Conservation (phyloP, 2,329 filamentous ascomycete species). For the Fusarium drepaniforme region DNA sequence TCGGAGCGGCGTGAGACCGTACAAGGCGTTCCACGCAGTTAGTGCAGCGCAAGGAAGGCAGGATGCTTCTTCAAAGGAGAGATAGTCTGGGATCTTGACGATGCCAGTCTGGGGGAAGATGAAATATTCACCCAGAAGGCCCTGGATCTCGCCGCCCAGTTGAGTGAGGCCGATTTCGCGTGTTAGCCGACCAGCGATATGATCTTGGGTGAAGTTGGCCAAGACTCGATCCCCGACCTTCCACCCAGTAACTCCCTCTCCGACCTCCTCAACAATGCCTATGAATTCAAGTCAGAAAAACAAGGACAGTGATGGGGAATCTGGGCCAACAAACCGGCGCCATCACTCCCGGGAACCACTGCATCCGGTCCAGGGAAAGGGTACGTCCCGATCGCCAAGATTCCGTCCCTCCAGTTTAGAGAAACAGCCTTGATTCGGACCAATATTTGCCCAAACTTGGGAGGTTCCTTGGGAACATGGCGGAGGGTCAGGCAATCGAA, state of each 20-base stretch:
- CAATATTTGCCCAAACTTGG: constrained; percentile 19
- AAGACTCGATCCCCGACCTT: constrained; percentile 27
- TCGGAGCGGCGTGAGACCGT: constrained; percentile 11
- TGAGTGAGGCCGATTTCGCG: constrained; percentile 21
- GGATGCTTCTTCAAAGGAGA: constrained; percentile 32
- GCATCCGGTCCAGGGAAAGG: constrained; percentile 21
- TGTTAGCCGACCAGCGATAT: constrained; percentile 22
- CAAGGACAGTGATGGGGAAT: no score
- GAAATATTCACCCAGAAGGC: constrained; percentile 30
- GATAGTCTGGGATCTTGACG: constrained; percentile 29
- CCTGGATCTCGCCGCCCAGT: constrained; percentile 19
- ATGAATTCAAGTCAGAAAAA: not conserved
- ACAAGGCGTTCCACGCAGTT: constrained; percentile 32
- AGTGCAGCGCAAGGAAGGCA: constrained; percentile 29
- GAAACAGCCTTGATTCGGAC: constrained; percentile 20
- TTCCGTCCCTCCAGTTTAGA: constrained; percentile 21
- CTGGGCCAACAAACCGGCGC: constrained; percentile 8
- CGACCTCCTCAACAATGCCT: constrained; percentile 10
- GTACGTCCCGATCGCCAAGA: constrained; percentile 18
- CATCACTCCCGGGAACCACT: constrained; percentile 18
- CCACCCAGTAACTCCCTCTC: constrained; percentile 20
- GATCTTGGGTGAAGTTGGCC: constrained; percentile 23
- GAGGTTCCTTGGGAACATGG: constrained; percentile 9
- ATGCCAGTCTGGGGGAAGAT: constrained; percentile 28
- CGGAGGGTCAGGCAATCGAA: constrained; percentile 13